Evolutionary conservation across 768 basidiomycete genomes (phyloP).

Genomic region (Pulveroboletus frians): DNA sequence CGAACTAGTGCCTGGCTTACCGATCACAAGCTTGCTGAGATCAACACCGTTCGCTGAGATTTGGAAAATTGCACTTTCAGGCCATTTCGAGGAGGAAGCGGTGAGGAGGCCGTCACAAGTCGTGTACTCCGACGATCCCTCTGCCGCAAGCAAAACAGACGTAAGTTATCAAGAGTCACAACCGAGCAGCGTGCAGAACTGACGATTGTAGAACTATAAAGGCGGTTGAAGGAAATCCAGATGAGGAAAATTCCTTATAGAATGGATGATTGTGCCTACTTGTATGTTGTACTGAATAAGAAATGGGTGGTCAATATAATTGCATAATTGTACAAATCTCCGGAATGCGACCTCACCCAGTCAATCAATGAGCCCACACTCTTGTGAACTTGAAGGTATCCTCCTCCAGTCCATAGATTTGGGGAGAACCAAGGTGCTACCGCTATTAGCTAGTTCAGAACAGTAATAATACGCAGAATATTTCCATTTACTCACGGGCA

Average conservation of each 20-base stretch:
- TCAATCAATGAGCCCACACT: constrained; percentile 41
- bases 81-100: constrained; percentile 37
- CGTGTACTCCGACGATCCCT: constrained; percentile 35
- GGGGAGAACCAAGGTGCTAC: constrained; percentile 42
- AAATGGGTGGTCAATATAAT: background rate
- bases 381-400: constrained; percentile 37
- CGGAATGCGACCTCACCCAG: constrained; percentile 28
- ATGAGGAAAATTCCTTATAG: background rate
- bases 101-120: constrained; percentile 35
- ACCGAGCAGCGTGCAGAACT: background rate
- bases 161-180: background rate
- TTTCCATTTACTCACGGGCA: constrained; percentile 25
- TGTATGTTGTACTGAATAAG: constrained; percentile 39
- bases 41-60: background rate
- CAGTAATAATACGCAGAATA: too few species aligned
- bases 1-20: constrained; percentile 34
- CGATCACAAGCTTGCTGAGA: background rate
- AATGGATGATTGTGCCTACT: constrained; percentile 10
- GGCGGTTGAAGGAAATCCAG: background rate
- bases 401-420: constrained; percentile 34
- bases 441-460: constrained; percentile 21
- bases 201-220: constrained; percentile 21
- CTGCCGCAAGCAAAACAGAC: constrained; percentile 12
- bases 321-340: background rate
- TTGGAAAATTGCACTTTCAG: constrained; percentile 9